These are phyloP conservation scores for Paraurostyla sp. DNA, from an alignment of 73 alveolate genomes.

Conservation along the genomic window DNA sequence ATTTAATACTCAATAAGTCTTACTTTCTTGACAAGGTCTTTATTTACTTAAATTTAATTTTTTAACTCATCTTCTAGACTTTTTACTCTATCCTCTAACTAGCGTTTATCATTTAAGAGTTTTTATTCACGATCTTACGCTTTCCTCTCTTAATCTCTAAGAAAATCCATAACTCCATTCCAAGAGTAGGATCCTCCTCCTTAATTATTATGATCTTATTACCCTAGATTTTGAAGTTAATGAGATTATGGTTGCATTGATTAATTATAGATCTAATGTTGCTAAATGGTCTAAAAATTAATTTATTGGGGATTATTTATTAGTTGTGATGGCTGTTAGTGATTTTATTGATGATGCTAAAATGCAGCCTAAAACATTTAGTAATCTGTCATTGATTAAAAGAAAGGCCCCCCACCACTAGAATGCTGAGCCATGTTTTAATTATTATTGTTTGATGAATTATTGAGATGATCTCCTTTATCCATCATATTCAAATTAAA, in stretches of 20 bases:
- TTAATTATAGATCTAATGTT: too few species aligned
- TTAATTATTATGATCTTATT: too few species aligned
- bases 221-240: too few species aligned
- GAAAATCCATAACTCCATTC: slow-evolving; percentile 39
- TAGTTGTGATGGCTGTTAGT: too few species aligned
- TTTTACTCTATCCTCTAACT: slow-evolving; percentile 5
- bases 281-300: too few species aligned
- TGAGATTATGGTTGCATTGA: too few species aligned
- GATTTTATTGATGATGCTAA: not conserved
- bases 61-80: not conserved
- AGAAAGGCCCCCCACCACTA: too few species aligned
- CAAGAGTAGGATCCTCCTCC: too few species aligned
- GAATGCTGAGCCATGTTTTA: too few species aligned
- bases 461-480: not conserved
- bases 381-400: not conserved
- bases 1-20: slow-evolving; percentile 4
- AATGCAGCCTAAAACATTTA: slow-evolving; percentile 21
- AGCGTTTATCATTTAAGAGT: not conserved
- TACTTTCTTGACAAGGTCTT: slow-evolving; percentile 5
- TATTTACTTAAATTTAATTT: not conserved
- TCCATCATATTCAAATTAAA: slow-evolving; percentile 44
- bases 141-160: not conserved
- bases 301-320: too few species aligned
- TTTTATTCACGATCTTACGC: slow-evolving; percentile 1
- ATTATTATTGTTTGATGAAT: not conserved